These are phyloP conservation scores for Cryphonectria japonica DNA, from an alignment of 2,329 filamentous ascomycete genomes.

Conservation along the genomic window DNA sequence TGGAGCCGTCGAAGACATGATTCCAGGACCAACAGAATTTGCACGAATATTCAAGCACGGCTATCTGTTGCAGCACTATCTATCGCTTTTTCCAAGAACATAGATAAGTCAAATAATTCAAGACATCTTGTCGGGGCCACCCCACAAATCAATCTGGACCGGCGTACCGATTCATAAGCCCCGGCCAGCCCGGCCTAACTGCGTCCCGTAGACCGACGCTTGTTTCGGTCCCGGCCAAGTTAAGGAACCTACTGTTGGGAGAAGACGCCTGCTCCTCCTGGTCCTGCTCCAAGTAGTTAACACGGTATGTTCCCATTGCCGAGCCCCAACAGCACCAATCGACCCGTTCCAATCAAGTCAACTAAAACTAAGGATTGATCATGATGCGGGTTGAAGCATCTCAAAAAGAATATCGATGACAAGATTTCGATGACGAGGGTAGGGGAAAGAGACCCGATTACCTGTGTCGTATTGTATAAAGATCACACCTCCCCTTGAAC, in stretches of 20 bases:
- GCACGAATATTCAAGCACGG: background rate
- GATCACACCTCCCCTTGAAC: background rate
- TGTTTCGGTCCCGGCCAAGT: background rate
- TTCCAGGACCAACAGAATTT: background rate
- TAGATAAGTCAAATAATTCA: background rate
- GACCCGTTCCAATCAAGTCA: background rate
- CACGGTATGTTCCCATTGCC: background rate
- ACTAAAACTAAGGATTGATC: background rate
- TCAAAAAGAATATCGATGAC: background rate
- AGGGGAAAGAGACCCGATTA: background rate
- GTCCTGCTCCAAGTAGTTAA: background rate
- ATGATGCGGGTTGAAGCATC: background rate
- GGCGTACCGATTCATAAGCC: slow-evolving; percentile 15
- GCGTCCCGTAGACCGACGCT: background rate
- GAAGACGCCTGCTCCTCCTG: background rate
- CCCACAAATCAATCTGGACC: background rate
- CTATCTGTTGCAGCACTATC: background rate
- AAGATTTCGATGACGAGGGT: background rate
- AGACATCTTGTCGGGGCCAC: background rate
- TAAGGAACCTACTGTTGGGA: background rate
- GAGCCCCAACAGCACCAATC: background rate
- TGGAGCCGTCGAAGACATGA: background rate
- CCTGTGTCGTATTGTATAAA: background rate
- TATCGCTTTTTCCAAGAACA: background rate
- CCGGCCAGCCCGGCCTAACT: background rate